These are phyloP conservation scores for Aspergillus melleus DNA, from an alignment of 2,329 filamentous ascomycete genomes.

Conservation along the genomic window DNA sequence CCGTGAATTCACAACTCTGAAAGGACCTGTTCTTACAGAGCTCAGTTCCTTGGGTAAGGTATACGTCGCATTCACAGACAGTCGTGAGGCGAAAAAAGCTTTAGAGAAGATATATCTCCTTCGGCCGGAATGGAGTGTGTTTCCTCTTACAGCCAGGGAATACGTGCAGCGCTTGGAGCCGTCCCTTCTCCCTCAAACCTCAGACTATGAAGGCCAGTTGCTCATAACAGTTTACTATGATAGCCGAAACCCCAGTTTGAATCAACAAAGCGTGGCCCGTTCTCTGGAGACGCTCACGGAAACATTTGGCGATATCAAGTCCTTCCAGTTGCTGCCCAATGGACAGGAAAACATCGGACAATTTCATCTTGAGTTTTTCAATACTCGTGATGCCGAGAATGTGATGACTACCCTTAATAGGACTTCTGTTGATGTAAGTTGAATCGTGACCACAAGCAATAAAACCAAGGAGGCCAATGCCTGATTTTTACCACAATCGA, in stretches of 20 bases:
- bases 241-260: slow-evolving; percentile 26
- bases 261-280: slow-evolving; percentile 44
- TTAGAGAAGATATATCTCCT: slow-evolving; percentile 48
- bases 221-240: slow-evolving; percentile 51
- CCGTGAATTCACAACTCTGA: slow-evolving; percentile 38
- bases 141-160: slow-evolving; percentile 48
- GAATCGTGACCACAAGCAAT: neutral
- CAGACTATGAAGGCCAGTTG: slow-evolving; percentile 58
- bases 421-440: slow-evolving; percentile 35
- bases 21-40: slow-evolving; percentile 38
- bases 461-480: neutral
- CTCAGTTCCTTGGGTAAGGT: slow-evolving; percentile 44
- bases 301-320: slow-evolving; percentile 41
- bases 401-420: slow-evolving; percentile 38
- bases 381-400: slow-evolving; percentile 38
- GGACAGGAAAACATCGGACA: slow-evolving; percentile 33
- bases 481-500: neutral
- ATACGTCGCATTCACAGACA: slow-evolving; percentile 60
- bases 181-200: slow-evolving; percentile 26
- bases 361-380: slow-evolving; percentile 43
- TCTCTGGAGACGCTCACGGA: slow-evolving; percentile 44
- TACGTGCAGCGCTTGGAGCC: slow-evolving; percentile 42
- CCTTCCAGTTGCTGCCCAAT: slow-evolving; percentile 30
- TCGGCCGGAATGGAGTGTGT: slow-evolving; percentile 50
- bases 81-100: slow-evolving; percentile 58